A percentile compares a stretch with the other conserved stretches of the same genome.
Evolutionary conservation across 768 basidiomycete genomes (phyloP).

Genomic region (Amanita molliuscula): DNA sequence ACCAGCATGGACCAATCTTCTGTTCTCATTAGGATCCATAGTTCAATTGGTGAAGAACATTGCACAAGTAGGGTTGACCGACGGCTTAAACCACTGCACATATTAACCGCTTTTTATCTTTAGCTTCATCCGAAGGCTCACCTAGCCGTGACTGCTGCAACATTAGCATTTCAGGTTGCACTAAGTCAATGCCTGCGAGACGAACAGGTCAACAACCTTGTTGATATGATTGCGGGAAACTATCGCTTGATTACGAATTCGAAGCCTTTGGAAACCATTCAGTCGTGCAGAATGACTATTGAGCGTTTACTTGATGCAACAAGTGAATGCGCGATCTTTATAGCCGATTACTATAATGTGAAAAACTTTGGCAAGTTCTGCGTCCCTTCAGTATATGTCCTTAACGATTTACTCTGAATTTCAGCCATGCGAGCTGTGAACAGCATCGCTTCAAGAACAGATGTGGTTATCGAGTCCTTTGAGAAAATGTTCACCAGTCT

Average conservation of each 20-base stretch:
- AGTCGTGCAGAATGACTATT: constrained; percentile 3
- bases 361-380: background rate
- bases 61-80: background rate
- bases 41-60: background rate
- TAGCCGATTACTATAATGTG: constrained; percentile 1
- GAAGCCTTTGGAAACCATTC: constrained; percentile 2
- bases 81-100: too few relatives aligned
- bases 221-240: constrained; percentile 2
- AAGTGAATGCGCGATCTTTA: constrained; percentile 6
- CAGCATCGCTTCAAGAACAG: background rate
- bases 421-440: background rate
- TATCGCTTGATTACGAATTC: constrained; percentile 5
- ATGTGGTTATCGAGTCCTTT: constrained; percentile 1
- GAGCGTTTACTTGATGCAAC: constrained; percentile 4
- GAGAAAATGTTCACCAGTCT: constrained; percentile 2
- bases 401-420: background rate
- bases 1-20: background rate
- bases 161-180: constrained; percentile 3
- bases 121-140: background rate
- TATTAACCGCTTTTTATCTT: background rate
- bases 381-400: background rate
- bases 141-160: background rate
- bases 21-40: background rate
- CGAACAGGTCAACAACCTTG: background rate
- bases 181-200: constrained; percentile 1